Conservation (phyloP, 2,329 filamentous ascomycete genomes). For the Xylaria arbuscula region DNA sequence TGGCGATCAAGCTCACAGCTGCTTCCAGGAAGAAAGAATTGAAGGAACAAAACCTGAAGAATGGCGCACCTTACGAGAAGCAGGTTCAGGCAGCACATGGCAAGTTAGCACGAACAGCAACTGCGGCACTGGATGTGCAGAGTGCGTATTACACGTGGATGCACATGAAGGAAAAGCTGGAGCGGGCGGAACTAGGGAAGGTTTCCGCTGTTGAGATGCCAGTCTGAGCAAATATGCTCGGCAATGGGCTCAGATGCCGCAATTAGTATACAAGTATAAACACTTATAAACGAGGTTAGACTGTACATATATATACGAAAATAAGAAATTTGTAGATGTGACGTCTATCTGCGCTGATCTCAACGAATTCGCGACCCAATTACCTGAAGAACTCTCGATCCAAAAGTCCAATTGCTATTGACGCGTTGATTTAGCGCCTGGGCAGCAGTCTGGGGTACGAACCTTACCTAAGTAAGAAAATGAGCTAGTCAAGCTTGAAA, state of each 20-base stretch:
- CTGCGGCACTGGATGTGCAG: neutral
- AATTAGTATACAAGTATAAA: neutral
- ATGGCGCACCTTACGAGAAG: conserved; percentile 7
- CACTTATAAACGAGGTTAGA: neutral
- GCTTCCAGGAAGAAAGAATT: conserved; percentile 14
- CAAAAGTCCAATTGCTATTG: neutral
- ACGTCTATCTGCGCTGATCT: too few relatives aligned
- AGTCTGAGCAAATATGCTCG: neutral
- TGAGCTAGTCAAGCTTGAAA: neutral
- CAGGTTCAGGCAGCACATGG: conserved; percentile 2
- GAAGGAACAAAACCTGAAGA: conserved; percentile 24
- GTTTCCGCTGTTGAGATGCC: conserved; percentile 17
- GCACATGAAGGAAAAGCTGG: conserved; percentile 20
- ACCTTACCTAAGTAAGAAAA: conserved; percentile 11
- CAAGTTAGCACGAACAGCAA: neutral
- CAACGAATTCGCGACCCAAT: too few relatives aligned
- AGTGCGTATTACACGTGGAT: conserved; percentile 17
- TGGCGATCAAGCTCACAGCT: conserved; percentile 6
- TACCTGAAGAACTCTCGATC: neutral
- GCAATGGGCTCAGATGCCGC: neutral
- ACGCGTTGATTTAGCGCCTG: neutral
- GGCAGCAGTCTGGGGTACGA: neutral
- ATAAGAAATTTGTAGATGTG: too few relatives aligned
- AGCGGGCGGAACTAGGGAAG: conserved; percentile 16
- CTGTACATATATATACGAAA: neutral